Conservation (phyloP, 1,284 basidiomycete species). For the Phellopilus nigrolimitatus region DNA sequence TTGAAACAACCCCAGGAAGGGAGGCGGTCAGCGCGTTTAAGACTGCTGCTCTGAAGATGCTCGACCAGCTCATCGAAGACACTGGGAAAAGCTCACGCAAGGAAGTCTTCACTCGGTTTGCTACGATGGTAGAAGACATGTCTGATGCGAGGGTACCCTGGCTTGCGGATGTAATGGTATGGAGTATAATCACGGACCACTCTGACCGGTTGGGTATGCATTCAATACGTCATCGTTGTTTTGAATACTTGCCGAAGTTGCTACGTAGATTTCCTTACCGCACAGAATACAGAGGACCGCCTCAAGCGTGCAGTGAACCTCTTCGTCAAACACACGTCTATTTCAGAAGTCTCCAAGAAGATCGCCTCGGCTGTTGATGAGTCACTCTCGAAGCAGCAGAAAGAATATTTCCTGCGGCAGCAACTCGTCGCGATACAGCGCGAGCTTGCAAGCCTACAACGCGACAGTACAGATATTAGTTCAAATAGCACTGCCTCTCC, state of each 20-base stretch:
- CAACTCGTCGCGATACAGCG: constrained; percentile 87
- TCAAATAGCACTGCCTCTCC: no score
- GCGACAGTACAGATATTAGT: constrained; percentile 30
- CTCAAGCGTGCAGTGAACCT: constrained; percentile 60
- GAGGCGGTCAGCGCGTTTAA: constrained; percentile 63
- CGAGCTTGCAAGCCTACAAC: constrained; percentile 66
- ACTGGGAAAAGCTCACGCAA: constrained; percentile 43
- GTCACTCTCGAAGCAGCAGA: constrained; percentile 74
- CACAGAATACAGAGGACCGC: constrained; percentile 51
- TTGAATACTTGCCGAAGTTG: constrained; percentile 14
- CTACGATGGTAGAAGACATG: constrained; percentile 60
- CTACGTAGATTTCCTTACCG: constrained; percentile 50
- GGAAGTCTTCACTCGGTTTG: constrained; percentile 61
- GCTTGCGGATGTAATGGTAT: constrained; percentile 71
- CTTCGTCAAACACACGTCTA: constrained; percentile 66
- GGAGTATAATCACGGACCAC: constrained; percentile 58
- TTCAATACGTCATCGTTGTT: constrained; percentile 7
- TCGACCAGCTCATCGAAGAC: constrained; percentile 63
- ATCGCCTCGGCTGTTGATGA: constrained; percentile 76
- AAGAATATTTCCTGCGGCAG: constrained; percentile 79
- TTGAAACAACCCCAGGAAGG: constrained; percentile 41
- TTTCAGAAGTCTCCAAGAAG: constrained; percentile 72
- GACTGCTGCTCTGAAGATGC: constrained; percentile 53
- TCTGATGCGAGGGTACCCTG: constrained; percentile 54
- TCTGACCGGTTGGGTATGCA: constrained; percentile 63